A percentile compares a stretch with the other conserved stretches of the same genome.
Conservation (phyloP, 495 filamentous ascomycete species). For the Xanthoparmelia taractica region DNA sequence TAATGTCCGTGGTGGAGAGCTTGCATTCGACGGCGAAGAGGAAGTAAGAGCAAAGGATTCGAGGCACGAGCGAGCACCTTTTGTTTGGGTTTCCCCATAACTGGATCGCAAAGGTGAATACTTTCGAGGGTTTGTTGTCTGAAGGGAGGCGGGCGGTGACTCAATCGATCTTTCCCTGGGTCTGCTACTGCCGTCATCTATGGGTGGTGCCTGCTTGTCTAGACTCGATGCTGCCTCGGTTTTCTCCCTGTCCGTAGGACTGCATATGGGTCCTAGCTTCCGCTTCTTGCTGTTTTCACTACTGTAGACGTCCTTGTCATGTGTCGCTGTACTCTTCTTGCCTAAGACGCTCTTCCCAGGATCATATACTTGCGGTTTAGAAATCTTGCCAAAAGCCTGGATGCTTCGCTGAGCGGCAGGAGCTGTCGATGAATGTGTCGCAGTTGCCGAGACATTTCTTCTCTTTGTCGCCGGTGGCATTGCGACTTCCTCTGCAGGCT, state of each 20-base stretch:
- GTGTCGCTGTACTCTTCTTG: not conserved
- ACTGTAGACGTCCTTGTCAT: not conserved
- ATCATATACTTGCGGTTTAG: conserved; percentile 19
- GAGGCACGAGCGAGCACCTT: conserved; percentile 23
- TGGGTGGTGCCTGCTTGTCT: not conserved
- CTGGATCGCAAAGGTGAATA: not conserved
- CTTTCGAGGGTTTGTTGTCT: conserved; percentile 16
- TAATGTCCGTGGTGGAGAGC: not conserved
- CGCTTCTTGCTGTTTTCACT: conserved; percentile 11
- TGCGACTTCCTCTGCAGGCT: conserved; percentile 21
- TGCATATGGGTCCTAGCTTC: conserved; percentile 7
- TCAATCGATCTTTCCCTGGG: not conserved
- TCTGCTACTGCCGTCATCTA: not conserved
- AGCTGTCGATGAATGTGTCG: not conserved
- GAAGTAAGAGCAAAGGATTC: conserved; percentile 23
- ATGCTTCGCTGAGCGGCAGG: conserved; percentile 21
- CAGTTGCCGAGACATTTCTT: conserved; percentile 7
- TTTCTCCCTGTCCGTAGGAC: not conserved
- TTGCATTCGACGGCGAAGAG: conserved; percentile 2
- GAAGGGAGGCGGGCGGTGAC: not conserved
- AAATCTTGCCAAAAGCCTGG: conserved; percentile 24
- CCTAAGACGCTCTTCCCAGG: conserved; percentile 8
- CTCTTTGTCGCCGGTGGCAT: conserved; percentile 24
- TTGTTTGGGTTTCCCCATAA: conserved; percentile 22
- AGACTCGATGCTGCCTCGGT: not conserved